Conservation (phyloP, 176 grass and related monocot genomes). For the Pharus latifolius region DNA sequence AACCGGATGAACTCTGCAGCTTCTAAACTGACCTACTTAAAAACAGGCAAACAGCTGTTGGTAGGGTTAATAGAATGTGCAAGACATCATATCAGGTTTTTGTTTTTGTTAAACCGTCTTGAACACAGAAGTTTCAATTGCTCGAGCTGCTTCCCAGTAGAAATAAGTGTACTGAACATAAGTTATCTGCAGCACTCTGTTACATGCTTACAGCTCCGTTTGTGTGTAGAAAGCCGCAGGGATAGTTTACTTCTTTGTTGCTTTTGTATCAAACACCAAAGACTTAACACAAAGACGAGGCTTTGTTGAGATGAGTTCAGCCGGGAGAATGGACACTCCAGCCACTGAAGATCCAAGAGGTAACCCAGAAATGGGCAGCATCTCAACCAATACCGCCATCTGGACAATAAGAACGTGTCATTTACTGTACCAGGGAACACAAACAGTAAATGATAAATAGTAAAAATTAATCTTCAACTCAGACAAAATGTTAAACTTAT, state of each 20-base stretch:
- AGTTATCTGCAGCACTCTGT: neutral
- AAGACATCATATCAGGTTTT: neutral
- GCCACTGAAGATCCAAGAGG: conserved; percentile 52
- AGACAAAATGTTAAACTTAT: neutral
- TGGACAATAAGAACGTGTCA: conserved; percentile 10
- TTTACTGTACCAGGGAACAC: neutral
- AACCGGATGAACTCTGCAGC: conserved; percentile 13
- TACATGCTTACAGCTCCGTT: neutral
- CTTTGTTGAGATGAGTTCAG: conserved; percentile 51
- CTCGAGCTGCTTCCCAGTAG: neutral
- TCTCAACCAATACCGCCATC: conserved; percentile 76
- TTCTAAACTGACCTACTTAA: conserved; percentile 11
- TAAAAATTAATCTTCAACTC: neutral
- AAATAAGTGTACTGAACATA: neutral
- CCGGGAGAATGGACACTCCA: conserved; percentile 48
- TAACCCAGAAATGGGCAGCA: conserved; percentile 63
- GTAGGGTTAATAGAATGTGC: neutral
- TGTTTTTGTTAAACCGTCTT: neutral
- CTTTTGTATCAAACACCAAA: conserved; percentile 49
- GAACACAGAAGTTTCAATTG: neutral
- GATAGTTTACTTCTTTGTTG: conserved; percentile 35
- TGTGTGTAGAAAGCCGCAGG: neutral
- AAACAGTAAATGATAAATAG: neutral
- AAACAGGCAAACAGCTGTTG: conserved; percentile 3
- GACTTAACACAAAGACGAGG: conserved; percentile 51